Percentiles rank a stretch among this genome's conserved stretches.
phyloP scores from a whole-genome alignment of 2,329 filamentous ascomycete species.

The Diplodia intermedia region DNA sequence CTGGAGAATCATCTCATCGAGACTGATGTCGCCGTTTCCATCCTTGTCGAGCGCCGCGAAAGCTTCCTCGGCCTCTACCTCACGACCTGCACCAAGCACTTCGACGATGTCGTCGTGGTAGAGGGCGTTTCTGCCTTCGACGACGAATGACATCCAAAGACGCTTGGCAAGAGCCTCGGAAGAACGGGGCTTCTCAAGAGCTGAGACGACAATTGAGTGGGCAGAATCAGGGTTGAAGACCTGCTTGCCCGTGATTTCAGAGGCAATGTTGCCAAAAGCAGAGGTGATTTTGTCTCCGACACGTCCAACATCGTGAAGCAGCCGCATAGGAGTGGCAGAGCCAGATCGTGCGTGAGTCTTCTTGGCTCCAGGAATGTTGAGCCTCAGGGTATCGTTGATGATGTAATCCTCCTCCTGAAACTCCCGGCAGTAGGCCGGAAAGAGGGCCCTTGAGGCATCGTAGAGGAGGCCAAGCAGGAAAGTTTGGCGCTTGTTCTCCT shows the following conservation, averaged over 20 bases:
- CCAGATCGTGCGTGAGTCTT: conserved; percentile 60
- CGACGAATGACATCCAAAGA: conserved; percentile 98
- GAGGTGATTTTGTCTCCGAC: conserved; percentile 93
- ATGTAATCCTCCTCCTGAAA: conserved; percentile 91
- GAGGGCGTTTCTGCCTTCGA: conserved; percentile 83
- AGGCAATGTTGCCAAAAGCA: conserved; percentile 89
- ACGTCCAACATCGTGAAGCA: conserved; percentile 74
- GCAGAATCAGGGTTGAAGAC: conserved; percentile 92
- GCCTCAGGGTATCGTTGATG: conserved; percentile 76
- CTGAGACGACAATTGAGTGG: conserved; percentile 87
- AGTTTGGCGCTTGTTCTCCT: conserved; percentile 87
- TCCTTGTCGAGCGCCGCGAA: conserved; percentile 84
- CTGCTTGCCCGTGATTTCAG: conserved; percentile 93
- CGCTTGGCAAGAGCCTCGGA: conserved; percentile 92
- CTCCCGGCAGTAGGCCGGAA: conserved; percentile 90
- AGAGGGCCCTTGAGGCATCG: conserved; percentile 85
- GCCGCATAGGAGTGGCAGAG: conserved; percentile 75
- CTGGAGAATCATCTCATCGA: conserved; percentile 94
- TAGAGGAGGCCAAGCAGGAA: conserved; percentile 83
- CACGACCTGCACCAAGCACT: conserved; percentile 78
- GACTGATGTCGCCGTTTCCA: conserved; percentile 88
- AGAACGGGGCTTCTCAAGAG: conserved; percentile 81
- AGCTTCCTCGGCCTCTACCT: conserved; percentile 81
- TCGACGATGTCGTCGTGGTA: conserved; percentile 83
- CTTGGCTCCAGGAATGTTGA: conserved; percentile 67